phyloP scores from a whole-genome alignment of 495 filamentous ascomycete species.

The Penicillium samsonianum region DNA sequence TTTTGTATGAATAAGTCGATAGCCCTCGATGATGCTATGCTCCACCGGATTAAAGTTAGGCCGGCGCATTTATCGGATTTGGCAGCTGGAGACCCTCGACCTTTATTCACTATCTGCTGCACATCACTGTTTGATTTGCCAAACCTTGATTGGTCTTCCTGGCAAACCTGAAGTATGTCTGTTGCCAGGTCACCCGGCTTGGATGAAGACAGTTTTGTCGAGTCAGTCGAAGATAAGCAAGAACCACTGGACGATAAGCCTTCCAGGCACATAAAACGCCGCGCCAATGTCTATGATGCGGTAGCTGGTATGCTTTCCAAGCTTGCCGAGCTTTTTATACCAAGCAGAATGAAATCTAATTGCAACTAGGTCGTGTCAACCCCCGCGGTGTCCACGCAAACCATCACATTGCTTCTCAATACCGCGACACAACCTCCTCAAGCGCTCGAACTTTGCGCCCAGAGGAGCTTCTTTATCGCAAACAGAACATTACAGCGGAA shows the following conservation, averaged over 20 bases:
- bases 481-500: slow-evolving; percentile 58
- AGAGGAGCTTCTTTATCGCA: slow-evolving; percentile 74
- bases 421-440: slow-evolving; percentile 55
- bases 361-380: slow-evolving; percentile 52
- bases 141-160: slow-evolving; percentile 6
- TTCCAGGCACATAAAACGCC: slow-evolving; percentile 23
- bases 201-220: slow-evolving; percentile 26
- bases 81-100: neutral
- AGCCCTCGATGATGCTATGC: slow-evolving; percentile 15
- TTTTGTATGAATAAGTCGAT: neutral
- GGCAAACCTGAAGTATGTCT: slow-evolving; percentile 24
- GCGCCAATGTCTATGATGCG: slow-evolving; percentile 72
- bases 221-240: slow-evolving; percentile 14
- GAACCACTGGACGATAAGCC: slow-evolving; percentile 10
- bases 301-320: slow-evolving; percentile 61
- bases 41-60: slow-evolving; percentile 29
- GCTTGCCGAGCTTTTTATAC: neutral
- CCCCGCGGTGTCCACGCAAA: slow-evolving; percentile 43
- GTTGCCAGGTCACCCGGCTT: slow-evolving; percentile 22
- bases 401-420: slow-evolving; percentile 38
- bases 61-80: slow-evolving; percentile 26
- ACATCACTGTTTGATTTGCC: neutral
- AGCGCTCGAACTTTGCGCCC: slow-evolving; percentile 58
- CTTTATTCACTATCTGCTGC: neutral
- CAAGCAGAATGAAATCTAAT: neutral